Evolutionary conservation across 139 green algal species (phyloP), one percentile per base, ranked within the genome.

Genomic region (Zygnema cylindricum): DNA sequence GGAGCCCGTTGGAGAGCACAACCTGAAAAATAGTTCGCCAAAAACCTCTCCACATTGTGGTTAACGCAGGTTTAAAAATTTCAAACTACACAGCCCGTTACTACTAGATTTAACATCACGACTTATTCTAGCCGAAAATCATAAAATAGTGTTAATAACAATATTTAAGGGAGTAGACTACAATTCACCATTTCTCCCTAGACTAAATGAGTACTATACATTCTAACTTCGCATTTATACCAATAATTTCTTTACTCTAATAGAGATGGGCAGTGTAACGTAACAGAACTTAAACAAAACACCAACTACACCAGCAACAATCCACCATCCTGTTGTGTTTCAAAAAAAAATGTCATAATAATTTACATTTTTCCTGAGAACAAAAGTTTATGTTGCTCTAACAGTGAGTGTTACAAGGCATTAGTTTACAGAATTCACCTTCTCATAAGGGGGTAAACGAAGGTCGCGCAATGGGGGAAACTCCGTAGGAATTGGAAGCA

Each of bases 1-100:
- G 33, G 32, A 90, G 42, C 0, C 86, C 86, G 32, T 90, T 90
- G 76, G 76, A 23, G 35, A 90, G 76, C 69, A 86, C 76, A 1
- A 86, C n/a, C 86, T 90, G 75, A 33, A 32, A 25, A 0, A 16
- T 43, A 0, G 41, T 54, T 33, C 21, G 43, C 3, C 22, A 78
- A 55, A n/a, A 1, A 23, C 32, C 0, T 0, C 1, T 16, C n/a
- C 22, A 33, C 40, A 25, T 1, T 2, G 23, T 1, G 39, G 3
- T 3, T 35, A 86, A 32, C 21, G 30, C 0, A 1, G 0, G 21
- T 38, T 35, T 11, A 82, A 86, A 32, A 1, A 76, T n/a, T 3
- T 38, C 43, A 42, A 16, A 21, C 54, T 40, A 63, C 1, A 38
- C 16, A n/a, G 32, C 3, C 25, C 25, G 32, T 41, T 71, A 39